Base-by-base conservation (phyloP, 192 early-diverging fungal species). In the Ramicandelaber brevisporus region DNA sequence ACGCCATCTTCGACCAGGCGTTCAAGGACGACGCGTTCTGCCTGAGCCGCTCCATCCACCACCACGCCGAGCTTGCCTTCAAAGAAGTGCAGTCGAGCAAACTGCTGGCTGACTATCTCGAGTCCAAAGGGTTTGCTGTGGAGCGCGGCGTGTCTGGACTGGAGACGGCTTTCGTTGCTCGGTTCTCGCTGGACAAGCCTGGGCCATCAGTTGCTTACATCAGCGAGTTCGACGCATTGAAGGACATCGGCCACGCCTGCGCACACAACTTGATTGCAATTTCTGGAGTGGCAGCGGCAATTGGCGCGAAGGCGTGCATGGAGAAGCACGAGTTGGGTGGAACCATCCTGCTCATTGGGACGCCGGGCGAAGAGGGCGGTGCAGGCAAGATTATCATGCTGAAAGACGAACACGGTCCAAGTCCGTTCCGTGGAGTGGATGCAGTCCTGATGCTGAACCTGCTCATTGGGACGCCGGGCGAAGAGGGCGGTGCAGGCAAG, bases 401-500 rank as follows among this genome's bases (percentile, higher is more conserved):
- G 14, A 34, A 76, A 18, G 41, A 49, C 6, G n/a, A n/a, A n/a
- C n/a, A n/a, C n/a, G n/a, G n/a, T n/a, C n/a, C n/a, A n/a, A n/a
- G n/a, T n/a, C n/a, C n/a, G n/a, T n/a, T n/a, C n/a, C n/a, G n/a
- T n/a, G 69, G 73, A 1, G 71, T 68, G 3, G n/a, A n/a, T n/a
- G n/a, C n/a, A n/a, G n/a, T n/a, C n/a, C n/a, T n/a, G n/a, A n/a
- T n/a, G n/a, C n/a, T n/a, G n/a, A n/a, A n/a, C n/a, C n/a, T n/a
- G n/a, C n/a, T n/a, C n/a, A n/a, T n/a, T n/a, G n/a, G n/a, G n/a
- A 75, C 74, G 5, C 78, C 81, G 5, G 75, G 67, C 6, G 74
- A 82, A 48, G 70, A 73, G 40, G 47, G 50, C 0, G 43, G 48
- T 8, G 62, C 66, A 21, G 82, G 82, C 21, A 87, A 87, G 41